Evolutionary conservation across 306 rosid genomes (phyloP), one percentile per base, ranked within the genome.

Genomic region (Malus orientalis): DNA sequence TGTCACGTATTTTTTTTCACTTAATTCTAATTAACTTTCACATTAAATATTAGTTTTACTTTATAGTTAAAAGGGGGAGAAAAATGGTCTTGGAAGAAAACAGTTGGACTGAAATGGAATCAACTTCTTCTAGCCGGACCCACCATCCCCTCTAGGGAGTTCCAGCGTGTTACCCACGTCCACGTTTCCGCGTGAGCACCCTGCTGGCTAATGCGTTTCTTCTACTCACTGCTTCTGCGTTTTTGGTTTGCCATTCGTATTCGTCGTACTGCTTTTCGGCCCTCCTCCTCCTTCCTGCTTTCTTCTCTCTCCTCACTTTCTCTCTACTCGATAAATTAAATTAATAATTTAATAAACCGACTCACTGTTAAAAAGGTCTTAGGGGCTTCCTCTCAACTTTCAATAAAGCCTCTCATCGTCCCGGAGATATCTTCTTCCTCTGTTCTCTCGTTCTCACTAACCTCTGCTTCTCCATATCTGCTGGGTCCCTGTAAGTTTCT

Each of bases 401-500:
- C 70, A 66, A 66, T 66, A 36, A 36, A 36, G 68, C 44, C 58
- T 8, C n/a, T 2, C 32, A 6, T 29, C 32, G 25, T 8, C 19
- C 33, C 8, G 2, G 9, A 38, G 42, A 6, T 38, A 38, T 8
- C 10, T 33, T 63, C 67, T 15, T 60, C 3, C 62, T 71, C 62
- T 3, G 11, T 18, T 58, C 29, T 9, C 49, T 4, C 44, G 9
- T 8, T 32, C 15, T 16, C 69, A 30, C 69, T 18, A 18, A 7
- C 5, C 69, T 20, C 25, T 27, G 2, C 68, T 57, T 33, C 23
- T 59, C 71, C 45, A 8, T 53, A 32, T 38, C 14, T 15, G 47
- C 62, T 78, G 80, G 81, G 81, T 3, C 78, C 81, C 81, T 11
- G 22, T 2, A 19, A 57, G 8, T 5, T 65, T 3, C 73, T 77